phyloP scores from a whole-genome alignment of 176 grass and related monocot genomes.

The Musa itinerans region DNA sequence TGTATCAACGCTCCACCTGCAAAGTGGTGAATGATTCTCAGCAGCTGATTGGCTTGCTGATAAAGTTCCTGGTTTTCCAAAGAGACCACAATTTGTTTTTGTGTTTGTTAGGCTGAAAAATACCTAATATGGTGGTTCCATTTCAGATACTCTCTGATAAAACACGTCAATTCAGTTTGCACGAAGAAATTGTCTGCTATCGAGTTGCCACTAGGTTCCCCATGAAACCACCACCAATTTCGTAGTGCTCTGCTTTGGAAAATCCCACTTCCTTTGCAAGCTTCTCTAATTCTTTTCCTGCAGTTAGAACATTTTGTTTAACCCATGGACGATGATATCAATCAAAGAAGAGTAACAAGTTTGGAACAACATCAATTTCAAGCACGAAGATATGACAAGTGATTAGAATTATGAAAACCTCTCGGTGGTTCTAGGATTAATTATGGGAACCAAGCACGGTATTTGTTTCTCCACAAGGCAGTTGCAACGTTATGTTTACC shows the following conservation, averaged over 20 bases:
- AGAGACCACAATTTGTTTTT: too few species aligned
- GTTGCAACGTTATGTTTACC: too few species aligned
- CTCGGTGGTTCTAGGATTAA: background rate
- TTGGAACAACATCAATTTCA: background rate
- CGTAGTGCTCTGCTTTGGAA: conserved; percentile 57
- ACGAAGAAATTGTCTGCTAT: conserved; percentile 11
- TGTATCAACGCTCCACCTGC: background rate
- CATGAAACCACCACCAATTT: conserved; percentile 81
- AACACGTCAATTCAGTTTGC: background rate
- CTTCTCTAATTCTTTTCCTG: conserved; percentile 74
- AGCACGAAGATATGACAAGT: background rate
- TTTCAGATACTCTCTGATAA: too few species aligned
- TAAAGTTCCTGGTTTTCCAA: too few species aligned
- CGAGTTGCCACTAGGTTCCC: conserved; percentile 56
- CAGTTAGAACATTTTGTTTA: background rate
- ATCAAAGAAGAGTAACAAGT: background rate
- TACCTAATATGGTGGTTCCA: too few species aligned
- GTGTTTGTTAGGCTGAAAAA: too few species aligned
- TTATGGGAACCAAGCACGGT: background rate
- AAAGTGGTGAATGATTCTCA: background rate
- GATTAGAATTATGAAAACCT: background rate
- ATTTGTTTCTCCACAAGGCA: background rate
- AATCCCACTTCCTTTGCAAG: conserved; percentile 65
- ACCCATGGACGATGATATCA: background rate
- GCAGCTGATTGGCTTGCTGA: too few species aligned